Evolutionary conservation across 192 early-diverging fungal species (phyloP).

Genomic region (Podila epigama): DNA sequence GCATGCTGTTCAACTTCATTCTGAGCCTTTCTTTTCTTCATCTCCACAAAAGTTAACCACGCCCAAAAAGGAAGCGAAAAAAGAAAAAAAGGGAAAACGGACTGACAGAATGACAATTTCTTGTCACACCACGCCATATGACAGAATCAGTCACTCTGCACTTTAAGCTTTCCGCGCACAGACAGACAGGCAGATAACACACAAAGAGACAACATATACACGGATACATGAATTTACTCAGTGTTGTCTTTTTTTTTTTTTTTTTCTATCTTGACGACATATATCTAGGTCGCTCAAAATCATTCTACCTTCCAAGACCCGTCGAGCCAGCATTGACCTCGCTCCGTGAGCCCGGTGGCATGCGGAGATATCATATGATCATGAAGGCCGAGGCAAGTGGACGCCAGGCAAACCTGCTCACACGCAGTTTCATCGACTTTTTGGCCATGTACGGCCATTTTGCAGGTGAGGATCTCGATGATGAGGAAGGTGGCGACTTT

Average conservation of each 20-base stretch:
- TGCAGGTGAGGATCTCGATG: conserved; percentile 90
- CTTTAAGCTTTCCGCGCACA: no score
- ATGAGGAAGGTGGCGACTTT: conserved; percentile 65
- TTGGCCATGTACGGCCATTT: conserved; percentile 93
- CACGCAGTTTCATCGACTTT: conserved; percentile 93
- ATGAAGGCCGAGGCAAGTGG: conserved; percentile 74
- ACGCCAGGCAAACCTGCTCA: conserved; percentile 74
- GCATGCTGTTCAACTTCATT: no score
- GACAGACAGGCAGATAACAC: no score
- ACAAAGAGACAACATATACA: no score
- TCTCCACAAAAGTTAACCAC: no score
- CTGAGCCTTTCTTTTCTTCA: no score
- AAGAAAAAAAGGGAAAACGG: no score
- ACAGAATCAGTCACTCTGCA: no score
- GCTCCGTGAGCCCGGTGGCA: conserved; percentile 84
- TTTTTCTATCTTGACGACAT: background rate
- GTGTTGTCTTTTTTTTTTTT: background rate
- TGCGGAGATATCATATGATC: conserved; percentile 86
- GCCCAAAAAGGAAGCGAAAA: background rate
- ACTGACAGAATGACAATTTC: no score
- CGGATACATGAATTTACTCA: no score
- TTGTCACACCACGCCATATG: no score
- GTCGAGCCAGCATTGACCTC: conserved; percentile 64
- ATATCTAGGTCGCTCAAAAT: conserved; percentile 54
- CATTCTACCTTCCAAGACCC: conserved; percentile 61